These are phyloP conservation scores for Usnea hakonensis DNA, from an alignment of 495 filamentous ascomycete species.

Conservation along the genomic window DNA sequence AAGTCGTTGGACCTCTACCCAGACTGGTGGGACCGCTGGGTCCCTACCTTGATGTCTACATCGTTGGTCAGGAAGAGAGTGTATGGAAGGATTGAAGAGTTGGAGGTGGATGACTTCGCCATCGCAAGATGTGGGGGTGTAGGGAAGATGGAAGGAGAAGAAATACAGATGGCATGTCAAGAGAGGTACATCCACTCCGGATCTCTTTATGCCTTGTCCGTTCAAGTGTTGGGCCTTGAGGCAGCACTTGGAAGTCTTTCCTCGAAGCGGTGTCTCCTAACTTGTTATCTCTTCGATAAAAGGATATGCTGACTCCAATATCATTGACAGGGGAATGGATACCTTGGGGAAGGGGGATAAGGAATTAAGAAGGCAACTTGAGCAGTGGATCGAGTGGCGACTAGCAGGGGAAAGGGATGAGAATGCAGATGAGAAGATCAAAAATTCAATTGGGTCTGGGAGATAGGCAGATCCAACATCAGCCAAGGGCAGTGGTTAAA, in stretches of 20 bases:
- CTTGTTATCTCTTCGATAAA: too few relatives aligned
- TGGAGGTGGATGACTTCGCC: constrained; percentile 52
- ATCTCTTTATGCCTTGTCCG: too few relatives aligned
- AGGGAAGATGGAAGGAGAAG: constrained; percentile 40
- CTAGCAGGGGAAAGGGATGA: not conserved
- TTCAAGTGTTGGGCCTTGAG: too few relatives aligned
- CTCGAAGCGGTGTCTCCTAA: too few relatives aligned
- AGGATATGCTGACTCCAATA: too few relatives aligned
- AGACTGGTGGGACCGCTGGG: constrained; percentile 36
- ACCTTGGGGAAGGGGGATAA: constrained; percentile 11
- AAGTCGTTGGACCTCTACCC: constrained; percentile 38
- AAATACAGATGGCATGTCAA: constrained; percentile 35
- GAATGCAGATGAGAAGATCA: not conserved
- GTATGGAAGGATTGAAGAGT: constrained; percentile 39
- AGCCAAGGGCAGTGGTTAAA: not conserved
- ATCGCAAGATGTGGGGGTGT: constrained; percentile 47
- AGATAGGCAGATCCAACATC: not conserved
- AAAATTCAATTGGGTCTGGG: not conserved
- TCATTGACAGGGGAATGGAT: constrained; percentile 25
- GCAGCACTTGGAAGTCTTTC: too few relatives aligned
- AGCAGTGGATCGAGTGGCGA: constrained; percentile 1
- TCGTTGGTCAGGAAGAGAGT: constrained; percentile 36
- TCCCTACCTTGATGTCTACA: constrained; percentile 18
- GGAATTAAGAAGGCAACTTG: constrained; percentile 12
- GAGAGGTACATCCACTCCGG: too few relatives aligned